Percentiles rank a stretch among this genome's conserved stretches.
phyloP scores from a whole-genome alignment of 306 rosid genomes.

The Prunus armeniaca region DNA sequence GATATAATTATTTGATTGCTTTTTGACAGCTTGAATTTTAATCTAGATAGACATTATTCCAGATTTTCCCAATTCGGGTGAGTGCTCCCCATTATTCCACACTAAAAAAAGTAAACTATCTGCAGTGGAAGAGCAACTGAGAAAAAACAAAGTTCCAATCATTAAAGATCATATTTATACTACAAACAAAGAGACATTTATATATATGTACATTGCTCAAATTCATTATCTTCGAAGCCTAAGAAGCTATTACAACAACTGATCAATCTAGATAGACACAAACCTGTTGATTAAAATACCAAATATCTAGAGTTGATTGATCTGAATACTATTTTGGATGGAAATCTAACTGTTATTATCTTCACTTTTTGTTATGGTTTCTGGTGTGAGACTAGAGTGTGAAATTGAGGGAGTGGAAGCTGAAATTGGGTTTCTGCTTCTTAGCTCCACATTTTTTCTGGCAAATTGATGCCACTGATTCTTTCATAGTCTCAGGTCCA shows the following conservation, averaged over 20 bases:
- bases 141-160: no score
- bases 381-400: slow-evolving; percentile 40
- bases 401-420: slow-evolving; percentile 82
- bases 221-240: slow-evolving; percentile 1
- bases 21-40: background rate
- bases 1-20: no score
- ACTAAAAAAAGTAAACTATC: background rate
- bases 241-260: background rate
- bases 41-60: no score
- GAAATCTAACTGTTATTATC: background rate
- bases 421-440: slow-evolving; percentile 40
- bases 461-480: slow-evolving; percentile 55
- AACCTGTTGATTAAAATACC: background rate
- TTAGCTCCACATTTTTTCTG: slow-evolving; percentile 35
- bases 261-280: background rate
- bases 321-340: background rate
- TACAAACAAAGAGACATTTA: background rate
- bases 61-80: no score
- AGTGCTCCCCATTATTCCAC: background rate
- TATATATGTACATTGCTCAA: background rate
- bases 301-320: background rate
- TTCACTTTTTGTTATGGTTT: background rate
- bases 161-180: no score
- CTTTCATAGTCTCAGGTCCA: slow-evolving; percentile 84
- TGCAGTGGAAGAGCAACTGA: no score